Evolutionary conservation across 75 land plant genomes (phyloP).

Genomic region (Sequoiadendron giganteum): DNA sequence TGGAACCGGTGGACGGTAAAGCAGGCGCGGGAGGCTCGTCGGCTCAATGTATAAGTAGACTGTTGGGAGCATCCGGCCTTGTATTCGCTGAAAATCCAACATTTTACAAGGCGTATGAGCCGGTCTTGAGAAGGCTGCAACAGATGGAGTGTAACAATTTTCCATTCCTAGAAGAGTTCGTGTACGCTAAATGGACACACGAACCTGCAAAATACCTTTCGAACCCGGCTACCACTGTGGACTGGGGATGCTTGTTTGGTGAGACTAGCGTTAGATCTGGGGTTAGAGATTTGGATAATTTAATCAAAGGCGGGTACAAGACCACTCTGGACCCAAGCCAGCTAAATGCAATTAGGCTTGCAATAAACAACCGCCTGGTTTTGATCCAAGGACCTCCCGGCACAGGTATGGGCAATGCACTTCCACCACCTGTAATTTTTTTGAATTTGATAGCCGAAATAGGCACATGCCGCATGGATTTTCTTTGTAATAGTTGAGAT

Average conservation of each 20-base stretch:
- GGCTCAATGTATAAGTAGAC: not conserved
- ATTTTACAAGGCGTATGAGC: conserved; percentile 31
- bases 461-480: too few species aligned
- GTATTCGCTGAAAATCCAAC: conserved; percentile 29
- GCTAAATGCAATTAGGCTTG: conserved; percentile 19
- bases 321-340: conserved; percentile 11
- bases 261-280: not conserved
- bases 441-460: too few species aligned
- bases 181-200: not conserved
- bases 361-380: conserved; percentile 17
- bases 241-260: conserved; percentile 23
- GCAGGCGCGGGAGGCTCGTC: not conserved
- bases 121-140: conserved; percentile 24
- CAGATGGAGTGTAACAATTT: conserved; percentile 17
- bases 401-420: conserved; percentile 5
- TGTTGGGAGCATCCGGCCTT: not conserved
- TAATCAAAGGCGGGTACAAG: conserved; percentile 2
- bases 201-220: conserved; percentile 24
- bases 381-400: conserved; percentile 32
- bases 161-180: conserved; percentile 26
- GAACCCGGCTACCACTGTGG: not conserved
- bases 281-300: conserved; percentile 8
- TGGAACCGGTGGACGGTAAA: not conserved
- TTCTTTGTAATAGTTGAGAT: too few species aligned
- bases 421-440: not conserved